phyloP scores from a whole-genome alignment of 345 rosid species.

The Trapa bicornis region DNA sequence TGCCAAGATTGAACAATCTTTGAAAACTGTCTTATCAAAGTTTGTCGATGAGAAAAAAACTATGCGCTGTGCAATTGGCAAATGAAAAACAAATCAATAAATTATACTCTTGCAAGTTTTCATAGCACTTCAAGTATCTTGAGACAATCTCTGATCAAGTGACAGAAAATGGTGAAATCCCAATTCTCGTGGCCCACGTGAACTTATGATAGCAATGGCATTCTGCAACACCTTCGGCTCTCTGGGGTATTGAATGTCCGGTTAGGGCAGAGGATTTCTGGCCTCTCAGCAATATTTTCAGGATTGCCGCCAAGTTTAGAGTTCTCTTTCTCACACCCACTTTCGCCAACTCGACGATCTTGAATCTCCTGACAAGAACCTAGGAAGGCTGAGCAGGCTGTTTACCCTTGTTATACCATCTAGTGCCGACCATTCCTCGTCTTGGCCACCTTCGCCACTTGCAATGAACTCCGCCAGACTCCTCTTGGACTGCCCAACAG shows the following conservation, averaged over 20 bases:
- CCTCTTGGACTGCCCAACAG: slow-evolving; percentile 34
- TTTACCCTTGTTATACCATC: slow-evolving; percentile 87
- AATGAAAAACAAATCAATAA: too few relatives aligned
- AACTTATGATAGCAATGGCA: too few relatives aligned
- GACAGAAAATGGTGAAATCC: too few relatives aligned
- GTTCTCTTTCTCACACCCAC: slow-evolving; percentile 35
- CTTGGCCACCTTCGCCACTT: slow-evolving; percentile 48
- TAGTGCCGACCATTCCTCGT: slow-evolving; percentile 90
- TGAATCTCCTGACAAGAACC: slow-evolving; percentile 54
- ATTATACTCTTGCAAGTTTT: too few relatives aligned
- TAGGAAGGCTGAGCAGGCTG: slow-evolving; percentile 83
- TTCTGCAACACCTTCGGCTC: too few relatives aligned
- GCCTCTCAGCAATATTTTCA: background rate
- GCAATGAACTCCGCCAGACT: slow-evolving; percentile 69
- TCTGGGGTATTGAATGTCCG: background rate
- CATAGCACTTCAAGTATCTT: too few relatives aligned
- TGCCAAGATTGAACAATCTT: too few relatives aligned
- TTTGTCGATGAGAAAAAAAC: too few relatives aligned
- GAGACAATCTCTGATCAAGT: too few relatives aligned
- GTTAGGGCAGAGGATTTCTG: background rate
- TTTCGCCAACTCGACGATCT: slow-evolving; percentile 71
- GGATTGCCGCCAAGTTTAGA: background rate
- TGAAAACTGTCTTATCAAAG: too few relatives aligned
- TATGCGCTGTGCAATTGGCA: too few relatives aligned
- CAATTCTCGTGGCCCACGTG: too few relatives aligned